Evolutionary conservation across 2,329 filamentous ascomycete genomes (phyloP).

Genomic region (Hawksworthiomyces lignivorus): DNA sequence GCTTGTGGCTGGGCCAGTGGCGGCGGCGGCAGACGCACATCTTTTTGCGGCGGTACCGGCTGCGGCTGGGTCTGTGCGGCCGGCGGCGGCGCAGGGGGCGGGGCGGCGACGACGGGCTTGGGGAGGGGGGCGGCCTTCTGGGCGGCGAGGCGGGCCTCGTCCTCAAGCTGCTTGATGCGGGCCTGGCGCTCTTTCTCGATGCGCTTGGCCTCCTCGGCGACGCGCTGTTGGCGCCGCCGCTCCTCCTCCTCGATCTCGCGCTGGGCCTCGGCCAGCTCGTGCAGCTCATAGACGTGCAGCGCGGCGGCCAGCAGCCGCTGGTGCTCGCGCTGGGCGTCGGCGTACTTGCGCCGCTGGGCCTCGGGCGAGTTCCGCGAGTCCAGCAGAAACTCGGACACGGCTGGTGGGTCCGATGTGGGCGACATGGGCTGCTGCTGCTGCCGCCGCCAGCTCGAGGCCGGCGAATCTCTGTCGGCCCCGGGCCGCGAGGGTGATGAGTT

Average conservation of each 20-base stretch:
- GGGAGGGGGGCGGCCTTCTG: constrained; percentile 25
- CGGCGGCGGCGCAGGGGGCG: constrained; percentile 15
- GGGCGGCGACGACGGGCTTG: constrained; percentile 9
- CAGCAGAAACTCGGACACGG: constrained; percentile 20
- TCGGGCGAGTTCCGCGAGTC: constrained; percentile 26
- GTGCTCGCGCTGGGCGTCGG: constrained; percentile 22
- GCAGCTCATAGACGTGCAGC: constrained; percentile 16
- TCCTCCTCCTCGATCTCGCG: constrained; percentile 19
- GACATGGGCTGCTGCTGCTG: constrained; percentile 8
- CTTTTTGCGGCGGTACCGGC: not conserved
- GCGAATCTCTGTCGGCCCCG: not conserved
- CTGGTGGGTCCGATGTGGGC: constrained; percentile 9
- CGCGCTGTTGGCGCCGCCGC: constrained; percentile 16
- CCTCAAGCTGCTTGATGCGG: constrained; percentile 18
- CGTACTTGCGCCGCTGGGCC: constrained; percentile 22
- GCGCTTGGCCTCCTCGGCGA: constrained; percentile 18
- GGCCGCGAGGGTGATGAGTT: constrained; percentile 21
- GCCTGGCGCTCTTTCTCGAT: constrained; percentile 16
- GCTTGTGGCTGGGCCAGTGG: not conserved
- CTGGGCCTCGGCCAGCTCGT: constrained; percentile 19
- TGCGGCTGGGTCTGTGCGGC: constrained; percentile 6
- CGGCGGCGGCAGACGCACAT: constrained; percentile 4
- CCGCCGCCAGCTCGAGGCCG: constrained; percentile 4
- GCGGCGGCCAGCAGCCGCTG: constrained; percentile 19
- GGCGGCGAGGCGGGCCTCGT: constrained; percentile 25